These are phyloP conservation scores for Ziziphus jujuba DNA, from an alignment of 306 rosid species.

Conservation along the genomic window DNA sequence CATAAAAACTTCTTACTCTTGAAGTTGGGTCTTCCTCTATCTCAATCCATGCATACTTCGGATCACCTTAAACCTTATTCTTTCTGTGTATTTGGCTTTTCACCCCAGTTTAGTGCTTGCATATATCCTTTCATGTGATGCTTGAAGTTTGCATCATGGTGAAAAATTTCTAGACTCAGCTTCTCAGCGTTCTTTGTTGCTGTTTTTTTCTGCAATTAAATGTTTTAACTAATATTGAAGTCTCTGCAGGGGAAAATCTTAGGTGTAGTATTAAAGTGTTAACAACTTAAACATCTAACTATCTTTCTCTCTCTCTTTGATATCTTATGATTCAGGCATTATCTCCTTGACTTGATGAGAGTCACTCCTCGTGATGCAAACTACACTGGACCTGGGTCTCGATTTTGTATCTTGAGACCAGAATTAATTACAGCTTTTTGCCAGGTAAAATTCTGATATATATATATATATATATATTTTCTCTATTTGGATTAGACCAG, in stretches of 20 bases:
- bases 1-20: background rate
- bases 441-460: constrained; percentile 58
- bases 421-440: constrained; percentile 83
- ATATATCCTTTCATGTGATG: background rate
- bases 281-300: background rate
- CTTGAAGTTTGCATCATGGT: background rate
- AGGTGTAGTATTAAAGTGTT: background rate
- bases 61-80: too few relatives aligned
- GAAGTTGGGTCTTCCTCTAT: background rate
- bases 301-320: constrained; percentile 16
- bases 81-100: too few relatives aligned
- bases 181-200: background rate
- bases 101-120: background rate
- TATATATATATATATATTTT: too few relatives aligned
- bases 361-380: constrained; percentile 98
- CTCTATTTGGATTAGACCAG: constrained; percentile 1
- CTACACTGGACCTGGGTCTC: constrained; percentile 79
- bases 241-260: background rate
- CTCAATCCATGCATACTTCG: too few relatives aligned
- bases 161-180: background rate
- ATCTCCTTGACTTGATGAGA: constrained; percentile 97
- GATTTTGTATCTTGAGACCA: constrained; percentile 85
- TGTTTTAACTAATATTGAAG: background rate
- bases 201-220: too few relatives aligned
- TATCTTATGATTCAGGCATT: constrained; percentile 56